Conservation (phyloP, 768 basidiomycete species). For the Termitomyces sp. region DNA sequence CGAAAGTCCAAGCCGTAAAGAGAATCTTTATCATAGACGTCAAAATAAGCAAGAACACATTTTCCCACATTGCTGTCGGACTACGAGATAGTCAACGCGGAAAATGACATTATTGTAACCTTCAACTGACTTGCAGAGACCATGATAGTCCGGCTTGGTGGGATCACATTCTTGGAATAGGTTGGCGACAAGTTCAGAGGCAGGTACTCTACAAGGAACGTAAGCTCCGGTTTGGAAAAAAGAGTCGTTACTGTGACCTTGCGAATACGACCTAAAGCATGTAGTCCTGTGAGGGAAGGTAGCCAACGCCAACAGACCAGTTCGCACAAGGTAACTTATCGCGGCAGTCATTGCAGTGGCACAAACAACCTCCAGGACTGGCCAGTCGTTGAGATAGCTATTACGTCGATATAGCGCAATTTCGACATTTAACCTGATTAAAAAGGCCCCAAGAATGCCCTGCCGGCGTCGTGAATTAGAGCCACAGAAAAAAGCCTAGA, state of each 20-base stretch:
- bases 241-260: conserved; percentile 22
- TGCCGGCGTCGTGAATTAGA: conserved; percentile 18
- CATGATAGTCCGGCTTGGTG: conserved; percentile 60
- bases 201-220: conserved; percentile 44
- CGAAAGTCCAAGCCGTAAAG: conserved; percentile 74
- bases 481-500: neutral
- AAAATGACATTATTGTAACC: neutral
- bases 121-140: conserved; percentile 69
- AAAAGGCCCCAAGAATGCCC: conserved; percentile 61
- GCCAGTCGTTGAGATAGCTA: conserved; percentile 52
- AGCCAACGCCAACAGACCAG: neutral
- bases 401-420: conserved; percentile 57
- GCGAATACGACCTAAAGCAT: conserved; percentile 57
- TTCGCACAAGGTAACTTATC: conserved; percentile 57
- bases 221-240: neutral
- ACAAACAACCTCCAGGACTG: conserved; percentile 58
- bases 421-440: conserved; percentile 63
- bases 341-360: conserved; percentile 65
- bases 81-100: conserved; percentile 25
- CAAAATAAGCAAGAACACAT: conserved; percentile 59
- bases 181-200: conserved; percentile 79
- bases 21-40: conserved; percentile 58
- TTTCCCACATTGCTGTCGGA: conserved; percentile 60
- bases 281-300: neutral
- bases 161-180: conserved; percentile 81